These are phyloP conservation scores for Xylariaceae sp. DNA, from an alignment of 2,329 filamentous ascomycete genomes.

Conservation along the genomic window DNA sequence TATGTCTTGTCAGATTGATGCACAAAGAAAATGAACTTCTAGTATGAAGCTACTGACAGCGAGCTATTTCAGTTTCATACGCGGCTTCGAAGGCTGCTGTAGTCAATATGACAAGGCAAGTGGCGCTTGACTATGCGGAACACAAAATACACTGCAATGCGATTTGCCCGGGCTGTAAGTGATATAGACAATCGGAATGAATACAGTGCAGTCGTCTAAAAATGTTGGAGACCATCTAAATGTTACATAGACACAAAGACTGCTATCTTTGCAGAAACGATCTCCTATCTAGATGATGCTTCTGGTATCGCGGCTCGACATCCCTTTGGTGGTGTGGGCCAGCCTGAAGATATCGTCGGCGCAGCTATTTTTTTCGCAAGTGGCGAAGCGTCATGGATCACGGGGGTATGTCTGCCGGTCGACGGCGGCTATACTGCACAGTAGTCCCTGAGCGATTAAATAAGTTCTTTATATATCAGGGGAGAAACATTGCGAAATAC, in stretches of 20 bases:
- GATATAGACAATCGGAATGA: not conserved
- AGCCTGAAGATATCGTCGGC: slow-evolving; percentile 8
- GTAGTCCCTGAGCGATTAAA: too few species aligned
- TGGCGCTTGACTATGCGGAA: slow-evolving; percentile 8
- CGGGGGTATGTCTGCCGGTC: slow-evolving; percentile 4
- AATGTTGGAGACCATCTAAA: slow-evolving; percentile 10
- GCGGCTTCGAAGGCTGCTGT: slow-evolving; percentile 48
- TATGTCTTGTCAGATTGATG: slow-evolving; percentile 12
- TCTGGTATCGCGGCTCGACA: slow-evolving; percentile 1
- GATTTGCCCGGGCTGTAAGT: slow-evolving; percentile 44
- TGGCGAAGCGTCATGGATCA: slow-evolving; percentile 10
- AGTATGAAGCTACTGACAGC: not conserved
- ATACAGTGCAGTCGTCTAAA: too few species aligned
- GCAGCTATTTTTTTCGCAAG: slow-evolving; percentile 10
- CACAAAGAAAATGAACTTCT: not conserved
- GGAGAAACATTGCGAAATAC: too few species aligned
- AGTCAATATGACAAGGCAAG: slow-evolving; percentile 16
- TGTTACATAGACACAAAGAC: slow-evolving; percentile 14
- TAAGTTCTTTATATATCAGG: too few species aligned
- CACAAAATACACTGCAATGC: slow-evolving; percentile 10
- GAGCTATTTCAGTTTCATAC: slow-evolving; percentile 34
- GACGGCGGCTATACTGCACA: slow-evolving; percentile 10
- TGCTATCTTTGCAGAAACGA: slow-evolving; percentile 13
- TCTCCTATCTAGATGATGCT: slow-evolving; percentile 1
- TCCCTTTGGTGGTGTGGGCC: slow-evolving; percentile 7